A percentile compares a stretch with the other conserved stretches of the same genome.
These are phyloP conservation scores for Mortierella sp. DNA, from an alignment of 371 early-diverging fungal genomes.

Conservation along the genomic window DNA sequence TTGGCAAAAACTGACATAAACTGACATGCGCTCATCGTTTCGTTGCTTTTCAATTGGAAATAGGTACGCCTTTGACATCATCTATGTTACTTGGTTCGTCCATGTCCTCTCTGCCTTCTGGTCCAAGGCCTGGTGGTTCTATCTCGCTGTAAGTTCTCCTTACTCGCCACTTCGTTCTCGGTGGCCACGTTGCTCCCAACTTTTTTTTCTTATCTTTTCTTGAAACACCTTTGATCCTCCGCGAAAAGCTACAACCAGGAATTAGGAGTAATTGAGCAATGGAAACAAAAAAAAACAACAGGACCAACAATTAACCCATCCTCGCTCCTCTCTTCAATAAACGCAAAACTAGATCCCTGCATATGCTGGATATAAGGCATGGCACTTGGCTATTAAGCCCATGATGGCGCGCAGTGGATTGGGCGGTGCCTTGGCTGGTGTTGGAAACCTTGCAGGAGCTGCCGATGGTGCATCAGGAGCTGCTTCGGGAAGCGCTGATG, in stretches of 20 bases:
- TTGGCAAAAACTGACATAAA: background rate
- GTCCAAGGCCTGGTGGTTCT: constrained; percentile 79
- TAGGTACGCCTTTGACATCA: constrained; percentile 87
- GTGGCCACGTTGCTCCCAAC: background rate
- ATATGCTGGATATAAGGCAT: constrained; percentile 70
- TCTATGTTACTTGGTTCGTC: constrained; percentile 87
- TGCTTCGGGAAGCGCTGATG: constrained; percentile 39
- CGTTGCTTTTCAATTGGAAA: too few relatives aligned
- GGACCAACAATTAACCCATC: background rate
- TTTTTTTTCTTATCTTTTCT: background rate
- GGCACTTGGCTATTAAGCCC: constrained; percentile 69
- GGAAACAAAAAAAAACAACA: background rate
- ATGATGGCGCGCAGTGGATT: constrained; percentile 56
- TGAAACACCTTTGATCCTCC: background rate
- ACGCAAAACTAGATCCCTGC: constrained; percentile 67
- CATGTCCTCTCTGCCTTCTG: constrained; percentile 79
- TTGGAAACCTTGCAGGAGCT: background rate
- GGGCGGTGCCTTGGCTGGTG: constrained; percentile 28
- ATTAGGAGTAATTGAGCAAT: background rate
- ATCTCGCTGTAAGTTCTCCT: constrained; percentile 66
- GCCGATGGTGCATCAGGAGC: constrained; percentile 12
- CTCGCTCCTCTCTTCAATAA: background rate
- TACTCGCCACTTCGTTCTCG: background rate
- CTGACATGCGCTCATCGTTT: background rate
- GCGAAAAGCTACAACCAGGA: background rate